Evolutionary conservation across 2,329 filamentous ascomycete species (phyloP).

Genomic region (Hirsutella rhossiliensis): DNA sequence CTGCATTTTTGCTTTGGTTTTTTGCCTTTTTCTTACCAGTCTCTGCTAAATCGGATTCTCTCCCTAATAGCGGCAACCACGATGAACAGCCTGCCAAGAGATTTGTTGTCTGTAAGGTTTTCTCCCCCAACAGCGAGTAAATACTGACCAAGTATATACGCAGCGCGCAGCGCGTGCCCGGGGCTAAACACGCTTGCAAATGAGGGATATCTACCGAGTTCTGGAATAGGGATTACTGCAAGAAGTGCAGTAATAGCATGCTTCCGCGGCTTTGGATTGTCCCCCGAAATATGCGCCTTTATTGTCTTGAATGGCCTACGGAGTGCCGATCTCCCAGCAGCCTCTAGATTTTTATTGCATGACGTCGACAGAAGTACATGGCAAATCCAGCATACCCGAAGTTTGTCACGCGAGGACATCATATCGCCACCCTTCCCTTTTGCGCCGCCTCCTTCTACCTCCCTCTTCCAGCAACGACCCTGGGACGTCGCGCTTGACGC

Average conservation of each 20-base stretch:
- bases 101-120: neutral
- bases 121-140: neutral
- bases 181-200: neutral
- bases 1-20: no score
- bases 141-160: neutral
- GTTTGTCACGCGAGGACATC: neutral
- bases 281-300: neutral
- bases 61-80: neutral
- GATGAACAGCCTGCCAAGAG: neutral
- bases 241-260: neutral
- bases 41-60: no score
- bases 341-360: neutral
- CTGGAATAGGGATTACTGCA: neutral
- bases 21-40: no score
- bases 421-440: no score
- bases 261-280: neutral
- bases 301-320: neutral
- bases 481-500: neutral
- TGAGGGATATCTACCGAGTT: neutral
- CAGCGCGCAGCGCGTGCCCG: neutral
- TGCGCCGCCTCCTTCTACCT: neutral
- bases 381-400: neutral
- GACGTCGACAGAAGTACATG: neutral
- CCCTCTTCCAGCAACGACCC: neutral
- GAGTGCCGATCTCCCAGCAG: neutral